phyloP scores from a whole-genome alignment of 257 asterid genomes.

The Solanum sitiens region DNA sequence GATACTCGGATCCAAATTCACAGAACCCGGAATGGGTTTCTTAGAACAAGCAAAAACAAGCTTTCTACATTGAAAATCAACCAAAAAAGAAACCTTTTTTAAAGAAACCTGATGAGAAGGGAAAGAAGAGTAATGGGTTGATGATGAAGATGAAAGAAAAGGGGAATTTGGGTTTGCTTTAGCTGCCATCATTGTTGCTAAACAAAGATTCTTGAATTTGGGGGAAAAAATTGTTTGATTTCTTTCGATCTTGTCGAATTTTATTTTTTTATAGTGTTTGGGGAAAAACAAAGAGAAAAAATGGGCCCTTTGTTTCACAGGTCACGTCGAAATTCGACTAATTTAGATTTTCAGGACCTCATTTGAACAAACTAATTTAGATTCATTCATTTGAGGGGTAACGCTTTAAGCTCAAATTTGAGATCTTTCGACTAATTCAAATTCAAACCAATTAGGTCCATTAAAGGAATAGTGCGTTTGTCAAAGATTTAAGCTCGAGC shows the following conservation, averaged over 20 bases:
- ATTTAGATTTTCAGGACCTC: too few species aligned
- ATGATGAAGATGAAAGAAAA: not conserved
- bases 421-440: too few species aligned
- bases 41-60: conserved; percentile 39
- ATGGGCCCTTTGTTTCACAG: not conserved
- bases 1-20: conserved; percentile 26
- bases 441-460: too few species aligned
- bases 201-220: not conserved
- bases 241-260: not conserved
- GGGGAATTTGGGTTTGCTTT: not conserved
- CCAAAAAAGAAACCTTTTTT: conserved; percentile 27
- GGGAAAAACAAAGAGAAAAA: not conserved
- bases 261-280: not conserved
- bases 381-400: too few species aligned
- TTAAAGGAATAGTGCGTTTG: too few species aligned
- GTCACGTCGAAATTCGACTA: fast-evolving
- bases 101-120: conserved; percentile 2
- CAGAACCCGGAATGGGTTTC: conserved; percentile 46
- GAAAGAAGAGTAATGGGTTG: not conserved
- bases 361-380: fast-evolving
- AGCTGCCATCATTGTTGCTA: not conserved
- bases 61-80: conserved; percentile 15
- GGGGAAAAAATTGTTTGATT: not conserved
- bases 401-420: not conserved
- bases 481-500: too few species aligned